phyloP scores from a whole-genome alignment of 257 asterid species.

The Solanum ossicruentum region DNA sequence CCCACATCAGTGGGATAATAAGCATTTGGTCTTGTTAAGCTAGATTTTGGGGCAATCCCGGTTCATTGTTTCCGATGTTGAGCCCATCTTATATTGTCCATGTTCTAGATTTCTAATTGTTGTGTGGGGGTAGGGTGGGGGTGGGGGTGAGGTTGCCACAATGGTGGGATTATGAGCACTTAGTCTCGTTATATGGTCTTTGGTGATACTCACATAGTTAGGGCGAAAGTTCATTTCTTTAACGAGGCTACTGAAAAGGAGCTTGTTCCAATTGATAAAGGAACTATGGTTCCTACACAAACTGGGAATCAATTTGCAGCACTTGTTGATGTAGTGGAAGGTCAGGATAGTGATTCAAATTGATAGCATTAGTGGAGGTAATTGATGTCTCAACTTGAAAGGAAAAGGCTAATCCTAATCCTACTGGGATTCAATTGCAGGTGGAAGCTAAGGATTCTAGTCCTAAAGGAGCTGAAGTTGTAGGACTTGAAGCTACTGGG shows the following conservation, averaged over 20 bases:
- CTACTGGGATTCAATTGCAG: not conserved
- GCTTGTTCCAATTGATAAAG: not conserved
- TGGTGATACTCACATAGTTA: too few species aligned
- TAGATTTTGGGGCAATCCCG: not conserved
- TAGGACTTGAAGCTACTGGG: not conserved
- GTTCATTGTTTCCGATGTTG: not conserved
- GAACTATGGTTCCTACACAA: not conserved
- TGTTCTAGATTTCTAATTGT: not conserved
- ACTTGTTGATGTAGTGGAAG: not conserved
- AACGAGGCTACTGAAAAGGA: too few species aligned
- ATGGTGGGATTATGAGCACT: too few species aligned
- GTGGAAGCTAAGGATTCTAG: not conserved
- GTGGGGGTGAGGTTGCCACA: not conserved
- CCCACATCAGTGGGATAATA: not conserved
- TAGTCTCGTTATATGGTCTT: too few species aligned
- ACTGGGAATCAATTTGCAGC: not conserved
- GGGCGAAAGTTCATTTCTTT: too few species aligned
- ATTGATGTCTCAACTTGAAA: not conserved
- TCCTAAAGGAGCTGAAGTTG: not conserved
- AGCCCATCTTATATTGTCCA: not conserved
- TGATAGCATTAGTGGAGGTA: not conserved
- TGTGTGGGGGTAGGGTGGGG: not conserved
- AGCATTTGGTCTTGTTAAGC: not conserved
- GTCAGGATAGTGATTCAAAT: not conserved
- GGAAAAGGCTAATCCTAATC: not conserved